phyloP scores from a whole-genome alignment of 495 filamentous ascomycete species.

The Lepraria neglecta region DNA sequence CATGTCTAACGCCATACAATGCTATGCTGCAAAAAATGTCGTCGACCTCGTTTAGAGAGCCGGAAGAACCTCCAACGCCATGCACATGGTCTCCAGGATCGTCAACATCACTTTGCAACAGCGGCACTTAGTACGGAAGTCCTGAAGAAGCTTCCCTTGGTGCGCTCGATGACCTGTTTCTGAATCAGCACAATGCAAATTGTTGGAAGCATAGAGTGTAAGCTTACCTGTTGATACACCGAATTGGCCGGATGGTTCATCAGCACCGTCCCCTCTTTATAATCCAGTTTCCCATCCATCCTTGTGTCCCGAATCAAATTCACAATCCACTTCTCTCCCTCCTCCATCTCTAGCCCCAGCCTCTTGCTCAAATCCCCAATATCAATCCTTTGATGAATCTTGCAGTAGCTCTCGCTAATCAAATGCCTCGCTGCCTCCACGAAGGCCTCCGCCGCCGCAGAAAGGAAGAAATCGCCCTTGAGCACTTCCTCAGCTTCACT shows the following conservation, averaged over 20 bases:
- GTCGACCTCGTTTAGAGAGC: neutral
- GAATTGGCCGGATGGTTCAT: conserved; percentile 99
- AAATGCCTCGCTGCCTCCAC: conserved; percentile 91
- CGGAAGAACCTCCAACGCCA: neutral
- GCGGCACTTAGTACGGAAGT: conserved; percentile 30
- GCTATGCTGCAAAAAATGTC: neutral
- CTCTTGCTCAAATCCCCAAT: conserved; percentile 85
- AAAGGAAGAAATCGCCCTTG: conserved; percentile 91
- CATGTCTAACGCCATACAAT: conserved; percentile 4
- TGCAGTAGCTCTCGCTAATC: conserved; percentile 98
- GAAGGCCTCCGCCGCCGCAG: conserved; percentile 75
- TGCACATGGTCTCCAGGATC: neutral
- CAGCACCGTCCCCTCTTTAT: conserved; percentile 94
- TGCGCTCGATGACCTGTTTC: conserved; percentile 29
- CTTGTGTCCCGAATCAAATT: conserved; percentile 96
- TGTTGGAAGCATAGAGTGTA: conserved; percentile 68
- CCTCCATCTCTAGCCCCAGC: conserved; percentile 81
- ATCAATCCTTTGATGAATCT: conserved; percentile 97
- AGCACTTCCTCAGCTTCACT: conserved; percentile 86
- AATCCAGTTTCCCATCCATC: conserved; percentile 98
- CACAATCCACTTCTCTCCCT: conserved; percentile 99
- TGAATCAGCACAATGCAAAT: conserved; percentile 43
- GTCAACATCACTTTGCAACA: conserved; percentile 23
- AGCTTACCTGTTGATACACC: conserved; percentile 99
- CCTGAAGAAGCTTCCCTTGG: conserved; percentile 30